Percentiles rank a stretch among this genome's conserved stretches.
Conservation (phyloP, 257 asterid genomes). For the Fraxinus quadrangulata region DNA sequence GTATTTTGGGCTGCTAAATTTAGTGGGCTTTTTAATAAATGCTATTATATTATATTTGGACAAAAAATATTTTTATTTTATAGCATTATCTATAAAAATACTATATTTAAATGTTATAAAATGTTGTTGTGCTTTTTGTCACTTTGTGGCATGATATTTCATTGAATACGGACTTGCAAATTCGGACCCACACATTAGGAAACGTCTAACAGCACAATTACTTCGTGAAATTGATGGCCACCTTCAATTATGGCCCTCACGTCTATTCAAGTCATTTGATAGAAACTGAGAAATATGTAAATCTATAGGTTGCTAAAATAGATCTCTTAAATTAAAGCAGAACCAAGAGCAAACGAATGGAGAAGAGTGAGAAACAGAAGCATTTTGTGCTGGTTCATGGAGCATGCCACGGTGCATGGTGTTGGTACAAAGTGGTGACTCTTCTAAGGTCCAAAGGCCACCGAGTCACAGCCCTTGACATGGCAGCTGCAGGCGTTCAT, state of each 20-base stretch:
- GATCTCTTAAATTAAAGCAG: neutral
- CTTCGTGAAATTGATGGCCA: neutral
- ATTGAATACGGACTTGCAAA: neutral
- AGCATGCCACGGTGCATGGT: conserved; percentile 59
- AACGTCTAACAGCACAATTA: neutral
- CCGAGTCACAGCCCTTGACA: conserved; percentile 48
- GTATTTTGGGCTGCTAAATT: too few relatives aligned
- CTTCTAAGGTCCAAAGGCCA: conserved; percentile 40
- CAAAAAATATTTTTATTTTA: too few relatives aligned
- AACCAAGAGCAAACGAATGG: conserved; percentile 24
- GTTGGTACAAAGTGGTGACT: conserved; percentile 49
- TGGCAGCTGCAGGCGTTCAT: conserved; percentile 47
- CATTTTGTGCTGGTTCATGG: conserved; percentile 57
- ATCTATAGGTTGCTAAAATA: too few relatives aligned
- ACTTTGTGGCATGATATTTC: neutral
- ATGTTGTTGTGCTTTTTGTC: too few relatives aligned
- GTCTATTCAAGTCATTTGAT: neutral
- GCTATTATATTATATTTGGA: too few relatives aligned
- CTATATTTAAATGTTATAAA: too few relatives aligned
- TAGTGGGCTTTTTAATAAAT: too few relatives aligned
- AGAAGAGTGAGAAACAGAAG: conserved; percentile 19
- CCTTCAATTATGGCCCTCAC: neutral
- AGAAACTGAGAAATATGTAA: neutral
- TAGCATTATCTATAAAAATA: too few relatives aligned
- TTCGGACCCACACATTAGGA: neutral